These are phyloP conservation scores for Russula foetens DNA, from an alignment of 768 basidiomycete species.

Conservation along the genomic window DNA sequence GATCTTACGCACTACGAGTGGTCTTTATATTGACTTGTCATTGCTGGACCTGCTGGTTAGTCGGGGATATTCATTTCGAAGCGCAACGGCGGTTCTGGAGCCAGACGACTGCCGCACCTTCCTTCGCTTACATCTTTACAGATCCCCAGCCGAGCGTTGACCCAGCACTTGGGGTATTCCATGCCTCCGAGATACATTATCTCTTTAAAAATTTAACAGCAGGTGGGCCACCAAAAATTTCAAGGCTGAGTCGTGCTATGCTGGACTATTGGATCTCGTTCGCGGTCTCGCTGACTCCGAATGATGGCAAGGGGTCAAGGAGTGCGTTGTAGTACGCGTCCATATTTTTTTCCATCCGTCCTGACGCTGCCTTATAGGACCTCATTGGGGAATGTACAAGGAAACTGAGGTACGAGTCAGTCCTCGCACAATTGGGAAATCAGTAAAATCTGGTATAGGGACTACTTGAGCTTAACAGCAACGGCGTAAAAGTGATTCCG, in stretches of 20 bases:
- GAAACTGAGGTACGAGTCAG: neutral
- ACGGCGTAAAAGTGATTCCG: neutral
- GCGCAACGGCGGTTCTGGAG: conserved; percentile 34
- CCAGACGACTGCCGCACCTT: conserved; percentile 33
- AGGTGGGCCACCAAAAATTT: neutral
- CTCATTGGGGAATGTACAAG: neutral
- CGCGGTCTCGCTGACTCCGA: too few relatives aligned
- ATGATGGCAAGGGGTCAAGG: too few relatives aligned
- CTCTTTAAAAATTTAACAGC: conserved; percentile 8
- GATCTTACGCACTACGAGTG: neutral
- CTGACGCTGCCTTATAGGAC: neutral
- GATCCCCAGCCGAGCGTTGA: conserved; percentile 5
- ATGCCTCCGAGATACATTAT: conserved; percentile 21
- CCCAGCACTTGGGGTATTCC: conserved; percentile 16
- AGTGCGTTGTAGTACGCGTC: too few relatives aligned
- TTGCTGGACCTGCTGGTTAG: too few relatives aligned
- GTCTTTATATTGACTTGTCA: too few relatives aligned
- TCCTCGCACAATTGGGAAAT: too few relatives aligned
- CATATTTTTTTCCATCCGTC: too few relatives aligned
- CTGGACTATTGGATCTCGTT: too few relatives aligned
- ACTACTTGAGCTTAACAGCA: too few relatives aligned
- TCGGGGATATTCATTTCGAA: conserved; percentile 34
- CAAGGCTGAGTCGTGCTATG: conserved; percentile 30
- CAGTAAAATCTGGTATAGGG: too few relatives aligned
- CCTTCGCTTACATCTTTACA: conserved; percentile 36